Conservation (phyloP, 495 filamentous ascomycete genomes). For the Hypomontagnella monticulosa region DNA sequence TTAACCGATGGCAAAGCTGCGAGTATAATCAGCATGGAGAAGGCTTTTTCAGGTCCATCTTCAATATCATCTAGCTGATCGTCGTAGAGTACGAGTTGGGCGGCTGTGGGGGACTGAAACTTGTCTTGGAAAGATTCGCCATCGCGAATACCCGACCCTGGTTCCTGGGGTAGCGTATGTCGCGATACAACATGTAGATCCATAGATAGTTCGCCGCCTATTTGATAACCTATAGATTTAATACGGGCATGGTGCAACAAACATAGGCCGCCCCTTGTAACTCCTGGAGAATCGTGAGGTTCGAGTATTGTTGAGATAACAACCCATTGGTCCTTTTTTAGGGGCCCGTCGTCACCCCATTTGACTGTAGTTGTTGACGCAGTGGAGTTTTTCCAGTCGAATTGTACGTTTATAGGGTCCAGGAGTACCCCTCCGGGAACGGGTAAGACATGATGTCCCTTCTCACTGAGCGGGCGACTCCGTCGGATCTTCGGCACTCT, state of each 20-base stretch:
- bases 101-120: not conserved
- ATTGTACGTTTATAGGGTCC: conserved; percentile 21
- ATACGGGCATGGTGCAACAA: conserved; percentile 40
- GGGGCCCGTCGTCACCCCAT: not conserved
- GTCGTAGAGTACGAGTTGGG: conserved; percentile 45
- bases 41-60: conserved; percentile 56
- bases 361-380: conserved; percentile 3
- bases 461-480: not conserved
- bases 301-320: conserved; percentile 18
- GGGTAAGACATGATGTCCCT: not conserved
- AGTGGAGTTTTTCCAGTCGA: conserved; percentile 12
- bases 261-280: no score
- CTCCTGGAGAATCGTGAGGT: no score
- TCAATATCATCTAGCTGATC: conserved; percentile 48
- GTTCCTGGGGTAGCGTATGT: conserved; percentile 14
- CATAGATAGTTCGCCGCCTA: not conserved
- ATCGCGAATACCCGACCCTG: not conserved
- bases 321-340: conserved; percentile 37
- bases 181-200: conserved; percentile 25
- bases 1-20: conserved; percentile 73
- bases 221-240: not conserved
- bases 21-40: conserved; percentile 67
- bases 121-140: not conserved
- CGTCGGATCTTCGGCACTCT: conserved; percentile 62
- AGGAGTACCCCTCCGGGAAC: conserved; percentile 5